Conservation (phyloP, 2,329 filamentous ascomycete genomes). For the Penicillium crustosum region DNA sequence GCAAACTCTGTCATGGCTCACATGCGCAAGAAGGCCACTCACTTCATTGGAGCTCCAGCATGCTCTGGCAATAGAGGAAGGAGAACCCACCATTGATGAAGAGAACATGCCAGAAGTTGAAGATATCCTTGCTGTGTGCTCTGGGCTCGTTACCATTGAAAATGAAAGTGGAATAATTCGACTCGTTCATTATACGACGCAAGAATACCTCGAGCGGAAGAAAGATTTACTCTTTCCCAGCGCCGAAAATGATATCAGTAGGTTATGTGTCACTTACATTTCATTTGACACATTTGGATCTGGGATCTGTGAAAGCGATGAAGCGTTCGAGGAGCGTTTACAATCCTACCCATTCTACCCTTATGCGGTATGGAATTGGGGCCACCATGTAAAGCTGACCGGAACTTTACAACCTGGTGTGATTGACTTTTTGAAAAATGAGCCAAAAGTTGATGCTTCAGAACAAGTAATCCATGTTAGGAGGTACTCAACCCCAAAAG, state of each 20-base stretch:
- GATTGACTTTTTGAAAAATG: neutral
- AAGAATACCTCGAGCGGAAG: slow-evolving; percentile 33
- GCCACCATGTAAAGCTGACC: neutral
- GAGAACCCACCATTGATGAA: slow-evolving; percentile 30
- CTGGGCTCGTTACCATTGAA: slow-evolving; percentile 37
- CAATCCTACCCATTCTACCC: neutral
- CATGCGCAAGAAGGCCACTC: slow-evolving; percentile 38
- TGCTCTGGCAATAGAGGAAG: slow-evolving; percentile 43
- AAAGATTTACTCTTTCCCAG: slow-evolving; percentile 8
- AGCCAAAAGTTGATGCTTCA: neutral
- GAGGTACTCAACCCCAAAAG: no score
- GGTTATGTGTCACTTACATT: neutral
- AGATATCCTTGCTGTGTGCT: slow-evolving; percentile 29
- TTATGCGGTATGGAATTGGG: neutral
- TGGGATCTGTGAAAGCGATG: neutral
- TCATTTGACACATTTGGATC: neutral
- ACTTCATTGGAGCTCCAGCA: slow-evolving; percentile 42
- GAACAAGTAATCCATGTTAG: neutral
- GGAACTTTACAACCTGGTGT: neutral
- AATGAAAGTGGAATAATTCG: slow-evolving; percentile 29
- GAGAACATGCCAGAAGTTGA: slow-evolving; percentile 36
- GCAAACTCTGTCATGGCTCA: slow-evolving; percentile 45
- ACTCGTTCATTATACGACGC: slow-evolving; percentile 37
- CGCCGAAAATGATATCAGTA: neutral
- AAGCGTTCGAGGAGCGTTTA: neutral